Base-by-base conservation (phyloP, 129 eudicot genomes). In the Lactuca sativa region DNA sequence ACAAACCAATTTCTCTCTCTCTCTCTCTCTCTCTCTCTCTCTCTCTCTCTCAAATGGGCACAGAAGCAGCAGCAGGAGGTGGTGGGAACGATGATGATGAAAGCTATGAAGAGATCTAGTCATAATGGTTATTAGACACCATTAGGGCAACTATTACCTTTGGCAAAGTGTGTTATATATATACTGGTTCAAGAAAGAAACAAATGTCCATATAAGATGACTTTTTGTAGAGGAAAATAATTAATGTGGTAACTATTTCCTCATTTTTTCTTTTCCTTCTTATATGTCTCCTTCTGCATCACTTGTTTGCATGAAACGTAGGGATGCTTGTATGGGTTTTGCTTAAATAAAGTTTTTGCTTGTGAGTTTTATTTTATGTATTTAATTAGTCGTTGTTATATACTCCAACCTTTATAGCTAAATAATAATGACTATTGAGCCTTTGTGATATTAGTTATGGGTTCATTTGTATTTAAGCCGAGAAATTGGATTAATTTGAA, bases 141-240 rank as follows among this genome's bases (percentile, higher is more conserved):
- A 62, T 74, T 74, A 69, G 84, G 84, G 84, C 84, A 80, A 80
- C 84, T 80, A 56, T 69, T 56, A 80, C 80, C 84, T 80, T 80
- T 80, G 84, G 84, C 80, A 80, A 62, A 74, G 55, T 77, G 55
- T 63, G 38, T 70, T 38, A 4, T 3, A 10, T 44, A 36, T 44
- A 8, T 44, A 66, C 38, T 70, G 33, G 57, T 61, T 62, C 65
- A 69, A 31, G 59, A 38, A 41, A 55, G 54, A 77, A 41, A 43
- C 43, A 77, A 49, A 43, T 12, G 40, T 63, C 72, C 17, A 54
- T 36, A 11, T 55, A 63, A 56, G 53, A 57, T 11, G 38, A 58
- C 59, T 49, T 34, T 47, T 43, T 44, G 49, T 55, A 61, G 63
- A 58, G 56, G 61, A 71, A 71, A 77, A 71, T 8, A 43, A 77